These are phyloP conservation scores for Glutinoglossum americanum DNA, from an alignment of 495 filamentous ascomycete genomes.

Conservation along the genomic window DNA sequence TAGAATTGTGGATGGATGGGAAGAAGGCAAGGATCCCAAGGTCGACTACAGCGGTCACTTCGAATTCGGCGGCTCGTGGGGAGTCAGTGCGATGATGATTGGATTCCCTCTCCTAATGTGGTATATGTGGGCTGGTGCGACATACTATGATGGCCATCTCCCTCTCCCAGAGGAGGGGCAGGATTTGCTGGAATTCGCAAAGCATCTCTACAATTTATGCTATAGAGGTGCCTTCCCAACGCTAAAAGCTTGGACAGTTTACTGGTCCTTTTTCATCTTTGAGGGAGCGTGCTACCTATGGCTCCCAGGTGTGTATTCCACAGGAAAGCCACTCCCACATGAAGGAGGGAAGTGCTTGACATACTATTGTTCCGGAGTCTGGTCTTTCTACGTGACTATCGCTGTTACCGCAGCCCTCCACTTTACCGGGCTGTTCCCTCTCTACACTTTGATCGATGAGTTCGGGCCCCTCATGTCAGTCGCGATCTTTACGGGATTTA, in stretches of 20 bases:
- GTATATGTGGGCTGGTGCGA: conserved; percentile 96
- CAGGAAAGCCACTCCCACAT: conserved; percentile 73
- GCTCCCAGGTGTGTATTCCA: conserved; percentile 62
- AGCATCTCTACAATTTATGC: conserved; percentile 42
- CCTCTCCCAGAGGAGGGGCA: conserved; percentile 46
- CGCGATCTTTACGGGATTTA: conserved; percentile 70
- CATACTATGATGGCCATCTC: conserved; percentile 68
- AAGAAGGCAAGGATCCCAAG: conserved; percentile 46
- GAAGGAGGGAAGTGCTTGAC: conserved; percentile 59
- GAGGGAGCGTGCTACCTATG: conserved; percentile 63
- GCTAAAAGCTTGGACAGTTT: conserved; percentile 65
- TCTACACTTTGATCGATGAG: conserved; percentile 88
- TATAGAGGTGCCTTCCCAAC: conserved; percentile 67
- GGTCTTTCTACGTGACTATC: conserved; percentile 74
- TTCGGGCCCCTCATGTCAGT: conserved; percentile 83
- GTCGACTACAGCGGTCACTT: conserved; percentile 61
- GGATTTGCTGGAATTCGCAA: conserved; percentile 40
- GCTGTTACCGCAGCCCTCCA: conserved; percentile 44
- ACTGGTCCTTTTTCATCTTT: conserved; percentile 78
- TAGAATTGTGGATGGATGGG: conserved; percentile 40
- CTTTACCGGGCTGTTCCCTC: conserved; percentile 60
- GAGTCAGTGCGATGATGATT: conserved; percentile 67
- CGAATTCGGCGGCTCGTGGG: conserved; percentile 74
- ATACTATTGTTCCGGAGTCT: conserved; percentile 85
- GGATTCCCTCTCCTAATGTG: conserved; percentile 87